Percentiles rank a stretch among this genome's conserved stretches.
Evolutionary conservation across 768 basidiomycete genomes (phyloP).

Genomic region (Tricholoma terreum): DNA sequence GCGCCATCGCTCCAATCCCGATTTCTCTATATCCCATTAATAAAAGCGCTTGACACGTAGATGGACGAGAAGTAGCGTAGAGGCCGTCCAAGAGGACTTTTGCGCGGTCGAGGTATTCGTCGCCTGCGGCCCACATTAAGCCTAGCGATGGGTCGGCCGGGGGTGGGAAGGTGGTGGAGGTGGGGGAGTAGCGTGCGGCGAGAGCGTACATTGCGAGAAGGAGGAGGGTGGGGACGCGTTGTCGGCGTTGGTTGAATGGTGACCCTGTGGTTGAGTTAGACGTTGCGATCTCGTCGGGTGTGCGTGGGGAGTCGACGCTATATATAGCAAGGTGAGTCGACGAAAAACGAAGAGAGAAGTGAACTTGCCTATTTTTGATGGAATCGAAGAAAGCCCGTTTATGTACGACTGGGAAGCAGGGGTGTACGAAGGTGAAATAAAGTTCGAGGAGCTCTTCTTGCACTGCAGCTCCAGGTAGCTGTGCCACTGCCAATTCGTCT

Average conservation of each 20-base stretch:
- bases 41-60: slow-evolving; percentile 76
- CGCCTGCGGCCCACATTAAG: slow-evolving; percentile 82
- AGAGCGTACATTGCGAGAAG: slow-evolving; percentile 83
- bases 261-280: slow-evolving; percentile 13
- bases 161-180: slow-evolving; percentile 54
- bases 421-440: slow-evolving; percentile 82
- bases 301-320: slow-evolving; percentile 12
- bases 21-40: slow-evolving; percentile 83
- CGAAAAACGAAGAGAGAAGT: background rate
- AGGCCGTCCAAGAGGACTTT: slow-evolving; percentile 62
- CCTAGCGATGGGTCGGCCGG: slow-evolving; percentile 39
- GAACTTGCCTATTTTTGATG: slow-evolving; percentile 39
- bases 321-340: slow-evolving; percentile 31
- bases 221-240: slow-evolving; percentile 60
- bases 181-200: slow-evolving; percentile 66
- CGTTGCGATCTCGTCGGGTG: background rate
- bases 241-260: slow-evolving; percentile 38
- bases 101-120: slow-evolving; percentile 65
- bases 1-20: slow-evolving; percentile 86
- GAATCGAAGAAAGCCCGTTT: slow-evolving; percentile 65
- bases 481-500: slow-evolving; percentile 32
- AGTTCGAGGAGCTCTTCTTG: slow-evolving; percentile 72
- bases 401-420: slow-evolving; percentile 73
- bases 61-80: slow-evolving; percentile 69
- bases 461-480: slow-evolving; percentile 52